phyloP scores from a whole-genome alignment of 1,139 yeast species.

The Yamadazyma siamensis region DNA sequence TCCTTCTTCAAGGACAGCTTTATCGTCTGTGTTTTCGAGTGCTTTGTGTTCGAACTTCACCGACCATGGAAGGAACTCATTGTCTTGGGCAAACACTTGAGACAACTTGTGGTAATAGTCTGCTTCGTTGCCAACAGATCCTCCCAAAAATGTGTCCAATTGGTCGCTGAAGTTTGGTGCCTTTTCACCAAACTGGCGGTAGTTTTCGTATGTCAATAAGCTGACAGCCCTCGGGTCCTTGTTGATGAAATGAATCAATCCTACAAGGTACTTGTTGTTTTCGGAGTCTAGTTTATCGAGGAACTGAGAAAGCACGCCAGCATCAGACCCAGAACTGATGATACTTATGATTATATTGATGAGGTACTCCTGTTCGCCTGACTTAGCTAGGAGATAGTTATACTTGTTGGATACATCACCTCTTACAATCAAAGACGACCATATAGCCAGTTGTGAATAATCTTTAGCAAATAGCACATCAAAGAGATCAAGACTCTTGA shows the following conservation, averaged over 20 bases:
- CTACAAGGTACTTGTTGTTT: slow-evolving; percentile 25
- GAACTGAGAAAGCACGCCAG: slow-evolving; percentile 20
- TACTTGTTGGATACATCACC: slow-evolving; percentile 16
- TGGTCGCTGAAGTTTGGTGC: slow-evolving; percentile 4
- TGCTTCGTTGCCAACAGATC: slow-evolving; percentile 14
- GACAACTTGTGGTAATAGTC: slow-evolving; percentile 37
- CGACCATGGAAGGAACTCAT: no score
- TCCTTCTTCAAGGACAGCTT: slow-evolving; percentile 16
- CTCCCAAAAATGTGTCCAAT: slow-evolving; percentile 7
- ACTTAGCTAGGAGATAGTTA: slow-evolving; percentile 10
- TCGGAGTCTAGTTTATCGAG: slow-evolving; percentile 20
- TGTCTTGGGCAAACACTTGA: slow-evolving; percentile 25
- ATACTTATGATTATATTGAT: slow-evolving; percentile 32
- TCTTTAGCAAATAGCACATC: slow-evolving; percentile 10
- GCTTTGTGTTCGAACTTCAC: slow-evolving; percentile 35
- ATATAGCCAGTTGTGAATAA: slow-evolving; percentile 7
- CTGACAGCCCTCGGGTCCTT: slow-evolving; percentile 15
- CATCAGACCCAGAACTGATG: slow-evolving; percentile 27
- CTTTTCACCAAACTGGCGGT: slow-evolving; percentile 5
- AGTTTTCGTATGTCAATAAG: slow-evolving; percentile 9
- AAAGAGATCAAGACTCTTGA: slow-evolving; percentile 9
- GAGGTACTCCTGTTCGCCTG: slow-evolving; percentile 20
- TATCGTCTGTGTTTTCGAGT: slow-evolving; percentile 21
- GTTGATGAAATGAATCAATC: slow-evolving; percentile 32
- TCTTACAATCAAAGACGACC: slow-evolving; percentile 7